Percentiles rank a stretch among this genome's conserved stretches.
phyloP scores from a whole-genome alignment of 1,284 basidiomycete genomes.

The Peniophora sp. region DNA sequence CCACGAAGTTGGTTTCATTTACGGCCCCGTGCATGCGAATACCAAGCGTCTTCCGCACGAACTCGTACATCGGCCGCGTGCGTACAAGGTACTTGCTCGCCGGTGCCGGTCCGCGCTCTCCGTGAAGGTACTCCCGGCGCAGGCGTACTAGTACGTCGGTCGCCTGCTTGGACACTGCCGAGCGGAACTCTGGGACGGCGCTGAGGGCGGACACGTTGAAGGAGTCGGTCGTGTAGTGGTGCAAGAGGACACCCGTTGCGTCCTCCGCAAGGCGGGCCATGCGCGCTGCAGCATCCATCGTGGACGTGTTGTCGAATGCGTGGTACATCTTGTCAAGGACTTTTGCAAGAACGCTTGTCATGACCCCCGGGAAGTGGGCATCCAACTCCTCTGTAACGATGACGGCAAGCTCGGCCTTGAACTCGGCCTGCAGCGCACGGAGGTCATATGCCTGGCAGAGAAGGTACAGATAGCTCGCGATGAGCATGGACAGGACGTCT shows the following conservation, averaged over 20 bases:
- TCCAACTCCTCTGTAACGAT: conserved; percentile 47
- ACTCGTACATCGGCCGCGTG: conserved; percentile 64
- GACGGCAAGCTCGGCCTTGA: conserved; percentile 39
- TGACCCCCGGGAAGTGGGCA: conserved; percentile 32
- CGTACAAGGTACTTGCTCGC: conserved; percentile 55
- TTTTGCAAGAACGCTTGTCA: conserved; percentile 22
- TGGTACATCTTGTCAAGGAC: conserved; percentile 36
- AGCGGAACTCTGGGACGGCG: conserved; percentile 43
- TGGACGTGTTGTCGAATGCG: conserved; percentile 57
- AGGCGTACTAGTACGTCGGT: conserved; percentile 39
- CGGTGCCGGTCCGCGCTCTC: conserved; percentile 45
- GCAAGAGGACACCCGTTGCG: conserved; percentile 50
- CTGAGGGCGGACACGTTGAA: conserved; percentile 18
- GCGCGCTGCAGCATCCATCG: conserved; percentile 58
- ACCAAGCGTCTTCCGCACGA: conserved; percentile 56
- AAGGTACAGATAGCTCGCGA: conserved; percentile 68
- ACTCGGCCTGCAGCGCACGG: conserved; percentile 62
- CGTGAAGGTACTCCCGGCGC: conserved; percentile 45
- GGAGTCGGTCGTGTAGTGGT: conserved; percentile 39
- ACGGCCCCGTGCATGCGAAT: conserved; percentile 70
- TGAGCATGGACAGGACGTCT: conserved; percentile 69
- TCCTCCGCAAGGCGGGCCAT: conserved; percentile 63
- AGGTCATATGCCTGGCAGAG: conserved; percentile 80
- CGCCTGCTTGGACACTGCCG: conserved; percentile 36
- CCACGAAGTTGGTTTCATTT: conserved; percentile 48